Percentiles rank a stretch among this genome's conserved stretches.
These are phyloP conservation scores for Penicillium antarcticum DNA, from an alignment of 495 filamentous ascomycete species.

Conservation along the genomic window DNA sequence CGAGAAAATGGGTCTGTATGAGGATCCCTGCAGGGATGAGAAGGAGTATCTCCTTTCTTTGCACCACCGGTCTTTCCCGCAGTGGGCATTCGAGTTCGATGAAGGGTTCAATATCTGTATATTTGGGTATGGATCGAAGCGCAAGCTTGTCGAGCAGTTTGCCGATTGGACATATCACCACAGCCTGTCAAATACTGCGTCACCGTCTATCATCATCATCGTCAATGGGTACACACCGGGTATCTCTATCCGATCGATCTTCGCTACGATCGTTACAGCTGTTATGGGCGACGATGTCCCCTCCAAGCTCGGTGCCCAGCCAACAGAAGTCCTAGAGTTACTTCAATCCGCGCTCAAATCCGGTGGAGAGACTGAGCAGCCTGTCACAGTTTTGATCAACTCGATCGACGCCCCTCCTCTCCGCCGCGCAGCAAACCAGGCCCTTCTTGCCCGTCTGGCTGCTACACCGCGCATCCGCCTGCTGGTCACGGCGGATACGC, in stretches of 20 bases:
- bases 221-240: conserved; percentile 84
- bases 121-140: conserved; percentile 90
- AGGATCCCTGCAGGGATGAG: conserved; percentile 70
- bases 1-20: conserved; percentile 58
- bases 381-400: conserved; percentile 73
- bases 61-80: conserved; percentile 77
- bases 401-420: conserved; percentile 79
- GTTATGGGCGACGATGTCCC: conserved; percentile 54
- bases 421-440: conserved; percentile 65
- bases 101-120: conserved; percentile 89
- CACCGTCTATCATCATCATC: conserved; percentile 71
- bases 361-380: conserved; percentile 31
- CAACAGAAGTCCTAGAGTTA: conserved; percentile 62
- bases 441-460: conserved; percentile 71
- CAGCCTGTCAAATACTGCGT: conserved; percentile 25
- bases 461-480: conserved; percentile 71
- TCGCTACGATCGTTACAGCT: conserved; percentile 67
- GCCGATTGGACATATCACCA: conserved; percentile 65
- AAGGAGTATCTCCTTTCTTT: conserved; percentile 67
- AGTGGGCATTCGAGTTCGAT: conserved; percentile 89
- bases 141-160: conserved; percentile 70
- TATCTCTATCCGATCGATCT: conserved; percentile 73
- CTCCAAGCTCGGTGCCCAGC: conserved; percentile 57
- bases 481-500: conserved; percentile 79
- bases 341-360: conserved; percentile 57